A percentile compares a stretch with the other conserved stretches of the same genome.
Evolutionary conservation across 2,329 filamentous ascomycete species (phyloP).

Genomic region (Byssochlamys sp.): DNA sequence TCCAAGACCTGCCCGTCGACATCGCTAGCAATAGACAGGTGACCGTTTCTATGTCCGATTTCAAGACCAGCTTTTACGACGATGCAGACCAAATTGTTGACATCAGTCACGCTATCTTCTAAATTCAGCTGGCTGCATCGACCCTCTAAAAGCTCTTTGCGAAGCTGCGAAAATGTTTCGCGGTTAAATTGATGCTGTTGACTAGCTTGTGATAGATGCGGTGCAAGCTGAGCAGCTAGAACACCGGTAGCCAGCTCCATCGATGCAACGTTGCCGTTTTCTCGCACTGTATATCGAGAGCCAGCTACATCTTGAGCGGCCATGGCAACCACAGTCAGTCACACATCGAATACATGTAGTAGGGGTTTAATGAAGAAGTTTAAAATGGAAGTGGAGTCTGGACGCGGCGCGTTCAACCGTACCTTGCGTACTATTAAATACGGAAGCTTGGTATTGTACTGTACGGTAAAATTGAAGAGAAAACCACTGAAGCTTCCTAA

Average conservation of each 20-base stretch:
- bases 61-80: conserved; percentile 71
- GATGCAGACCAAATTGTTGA: conserved; percentile 77
- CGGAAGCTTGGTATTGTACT: not conserved
- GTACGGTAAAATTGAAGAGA: not conserved
- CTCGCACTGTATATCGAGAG: conserved; percentile 8
- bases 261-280: conserved; percentile 12
- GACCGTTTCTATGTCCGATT: conserved; percentile 39
- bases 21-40: conserved; percentile 48
- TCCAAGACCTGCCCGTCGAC: conserved; percentile 42
- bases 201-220: conserved; percentile 59
- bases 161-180: conserved; percentile 64
- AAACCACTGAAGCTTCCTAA: not conserved
- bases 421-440: not conserved
- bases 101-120: conserved; percentile 62
- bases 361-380: not conserved
- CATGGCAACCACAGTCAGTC: conserved; percentile 10
- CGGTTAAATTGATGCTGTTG: conserved; percentile 56
- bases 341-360: not conserved
- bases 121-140: conserved; percentile 37
- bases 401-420: not conserved
- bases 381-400: not conserved
- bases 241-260: conserved; percentile 56
- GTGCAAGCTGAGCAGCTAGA: conserved; percentile 76
- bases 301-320: conserved; percentile 14
- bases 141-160: conserved; percentile 52